Conservation (phyloP, 345 rosid genomes). For the Heritiera fomes region DNA sequence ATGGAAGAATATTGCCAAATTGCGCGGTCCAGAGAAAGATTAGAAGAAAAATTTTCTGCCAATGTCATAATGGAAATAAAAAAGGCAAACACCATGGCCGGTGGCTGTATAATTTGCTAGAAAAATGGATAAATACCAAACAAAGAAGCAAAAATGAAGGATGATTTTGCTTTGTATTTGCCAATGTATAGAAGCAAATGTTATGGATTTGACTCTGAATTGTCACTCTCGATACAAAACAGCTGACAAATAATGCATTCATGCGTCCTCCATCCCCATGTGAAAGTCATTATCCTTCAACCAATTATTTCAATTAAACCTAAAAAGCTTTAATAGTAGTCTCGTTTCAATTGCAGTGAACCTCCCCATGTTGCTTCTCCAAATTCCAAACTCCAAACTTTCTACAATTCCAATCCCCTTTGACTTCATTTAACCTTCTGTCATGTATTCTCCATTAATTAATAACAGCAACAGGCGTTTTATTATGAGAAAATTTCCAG, state of each 20-base stretch:
- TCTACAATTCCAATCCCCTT: not conserved
- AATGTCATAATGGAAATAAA: too few species aligned
- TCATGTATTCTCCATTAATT: not conserved
- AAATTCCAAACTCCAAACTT: not conserved
- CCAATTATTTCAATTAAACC: conserved; percentile 15
- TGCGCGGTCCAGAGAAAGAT: not conserved
- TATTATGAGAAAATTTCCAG: not conserved
- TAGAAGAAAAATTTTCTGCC: too few species aligned
- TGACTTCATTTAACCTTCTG: not conserved
- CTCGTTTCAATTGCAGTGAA: not conserved
- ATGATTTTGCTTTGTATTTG: not conserved
- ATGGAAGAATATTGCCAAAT: not conserved
- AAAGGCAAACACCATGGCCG: not conserved
- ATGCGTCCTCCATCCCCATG: conserved; percentile 10
- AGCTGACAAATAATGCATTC: not conserved
- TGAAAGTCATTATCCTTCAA: conserved; percentile 7
- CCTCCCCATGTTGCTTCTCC: conserved; percentile 3
- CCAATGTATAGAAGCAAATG: not conserved
- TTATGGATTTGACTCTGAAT: not conserved
- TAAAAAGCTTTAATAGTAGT: not conserved
- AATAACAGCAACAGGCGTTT: not conserved
- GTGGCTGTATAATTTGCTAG: not conserved
- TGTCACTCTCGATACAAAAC: not conserved
- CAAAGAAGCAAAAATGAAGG: not conserved
- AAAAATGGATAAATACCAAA: not conserved